Base-by-base conservation (phyloP, 2,329 filamentous ascomycete genomes). In the Aspergillus luchuensis region DNA sequence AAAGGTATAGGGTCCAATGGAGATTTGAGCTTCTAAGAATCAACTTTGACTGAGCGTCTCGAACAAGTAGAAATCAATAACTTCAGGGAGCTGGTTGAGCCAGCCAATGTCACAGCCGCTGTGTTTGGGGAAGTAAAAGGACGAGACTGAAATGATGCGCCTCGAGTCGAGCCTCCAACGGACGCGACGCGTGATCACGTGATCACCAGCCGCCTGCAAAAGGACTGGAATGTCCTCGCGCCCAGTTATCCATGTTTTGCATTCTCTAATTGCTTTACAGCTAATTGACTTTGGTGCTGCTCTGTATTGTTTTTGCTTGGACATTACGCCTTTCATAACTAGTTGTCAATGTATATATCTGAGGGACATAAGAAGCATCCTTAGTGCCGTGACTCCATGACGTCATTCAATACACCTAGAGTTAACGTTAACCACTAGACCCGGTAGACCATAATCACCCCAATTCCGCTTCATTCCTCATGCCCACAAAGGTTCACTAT, bases 1-100 rank as follows among this genome's bases (percentile, higher is more conserved):
- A 63, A 61, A 58, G 56, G 57, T 15, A 53, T 56, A 57, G 61
- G 61, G 65, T 60, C 58, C 63, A 62, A 69, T 55, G 38, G 50
- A 61, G 17, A 51, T 17, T 54, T 56, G 25, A 56, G 33, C 25
- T 19, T 19, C 15, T 21, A 55, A 23, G 56, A 13, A 49, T n/a
- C 19, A 43, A 11, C 4, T 2, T 28, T 17, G 13, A 28, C 43
- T 55, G 30, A 50, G 47, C n/a, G 33, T 58, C 55, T 30, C 5
- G 41, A 25, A 23, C 52, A 47, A 23, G 11, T 30, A 30, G 4
- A 10, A 3, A 39, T 17, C 33, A 8, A 17, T 36, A 39, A 28
- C 17, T 45, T 25, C 55, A 49, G 39, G 50, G 28, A 60, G 52
- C 58, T 53, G 58, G 33, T 56, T 56, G 61, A 60, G 61, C 17